These are phyloP conservation scores for Aciculoconidium aculeatum DNA, from an alignment of 805 yeast genomes.

Conservation along the genomic window DNA sequence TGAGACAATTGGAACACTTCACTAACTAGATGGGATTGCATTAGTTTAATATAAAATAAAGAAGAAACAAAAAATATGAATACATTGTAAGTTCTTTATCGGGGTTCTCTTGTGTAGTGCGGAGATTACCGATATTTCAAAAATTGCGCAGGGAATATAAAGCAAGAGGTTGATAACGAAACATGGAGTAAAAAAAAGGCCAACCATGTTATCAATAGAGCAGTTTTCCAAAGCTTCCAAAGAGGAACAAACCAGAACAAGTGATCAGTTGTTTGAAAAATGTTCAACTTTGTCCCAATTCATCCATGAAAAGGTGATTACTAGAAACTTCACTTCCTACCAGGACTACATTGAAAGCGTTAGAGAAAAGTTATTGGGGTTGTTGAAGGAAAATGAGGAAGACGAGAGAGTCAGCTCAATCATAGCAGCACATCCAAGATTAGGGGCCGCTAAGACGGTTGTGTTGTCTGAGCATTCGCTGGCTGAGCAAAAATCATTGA, in stretches of 20 bases:
- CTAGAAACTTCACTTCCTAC: slow-evolving; percentile 15
- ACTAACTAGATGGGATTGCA: too few relatives aligned
- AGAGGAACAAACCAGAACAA: slow-evolving; percentile 28
- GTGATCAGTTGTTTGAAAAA: slow-evolving; percentile 62
- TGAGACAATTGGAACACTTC: slow-evolving; percentile 41
- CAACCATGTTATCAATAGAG: too few relatives aligned
- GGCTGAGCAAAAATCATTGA: slow-evolving; percentile 64
- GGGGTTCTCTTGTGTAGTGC: too few relatives aligned
- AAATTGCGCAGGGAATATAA: too few relatives aligned
- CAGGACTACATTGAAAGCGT: slow-evolving; percentile 40
- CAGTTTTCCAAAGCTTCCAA: too few relatives aligned
- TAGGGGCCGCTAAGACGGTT: slow-evolving; percentile 43
- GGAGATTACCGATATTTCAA: too few relatives aligned
- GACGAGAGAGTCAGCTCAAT: slow-evolving; percentile 40
- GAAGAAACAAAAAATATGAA: too few relatives aligned
- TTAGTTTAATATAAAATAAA: too few relatives aligned
- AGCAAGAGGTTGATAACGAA: too few relatives aligned
- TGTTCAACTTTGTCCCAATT: slow-evolving; percentile 42
- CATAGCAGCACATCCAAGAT: slow-evolving; percentile 86
- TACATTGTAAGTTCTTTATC: too few relatives aligned
- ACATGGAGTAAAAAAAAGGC: too few relatives aligned
- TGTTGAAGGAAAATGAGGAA: slow-evolving; percentile 20
- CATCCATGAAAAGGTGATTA: slow-evolving; percentile 24
- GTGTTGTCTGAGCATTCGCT: slow-evolving; percentile 60
- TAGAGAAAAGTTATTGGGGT: slow-evolving; percentile 31